A percentile compares a stretch with the other conserved stretches of the same genome.
phyloP scores from a whole-genome alignment of 75 land plant genomes.

The Cupressus sempervirens region DNA sequence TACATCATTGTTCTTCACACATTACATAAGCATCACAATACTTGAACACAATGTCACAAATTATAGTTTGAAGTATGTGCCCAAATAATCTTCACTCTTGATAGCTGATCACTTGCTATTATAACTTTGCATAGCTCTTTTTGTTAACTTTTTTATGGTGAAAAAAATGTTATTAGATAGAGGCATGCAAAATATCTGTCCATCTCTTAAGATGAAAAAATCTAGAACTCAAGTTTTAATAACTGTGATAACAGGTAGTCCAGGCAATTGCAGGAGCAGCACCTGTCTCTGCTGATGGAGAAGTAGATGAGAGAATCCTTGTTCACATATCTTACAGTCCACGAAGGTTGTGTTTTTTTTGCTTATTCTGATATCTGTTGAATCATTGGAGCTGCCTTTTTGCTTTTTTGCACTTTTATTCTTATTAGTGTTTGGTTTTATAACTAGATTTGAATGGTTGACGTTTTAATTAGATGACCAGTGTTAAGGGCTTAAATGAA shows the following conservation, averaged over 20 bases:
- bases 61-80: not conserved
- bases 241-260: slow-evolving; percentile 35
- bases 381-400: not conserved
- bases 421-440: not conserved
- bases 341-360: slow-evolving; percentile 36
- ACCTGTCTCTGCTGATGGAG: slow-evolving; percentile 14
- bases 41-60: not conserved
- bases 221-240: not conserved
- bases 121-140: too few species aligned
- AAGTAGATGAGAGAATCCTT: slow-evolving; percentile 48
- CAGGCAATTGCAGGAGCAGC: slow-evolving; percentile 56
- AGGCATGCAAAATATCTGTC: not conserved
- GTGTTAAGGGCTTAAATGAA: not conserved
- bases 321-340: slow-evolving; percentile 76
- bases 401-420: not conserved
- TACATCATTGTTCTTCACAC: not conserved
- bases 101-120: too few species aligned
- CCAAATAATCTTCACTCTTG: not conserved
- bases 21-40: not conserved
- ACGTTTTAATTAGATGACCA: not conserved
- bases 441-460: not conserved
- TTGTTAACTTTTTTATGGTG: not conserved
- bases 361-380: not conserved
- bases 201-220: not conserved
- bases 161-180: not conserved